Base-by-base conservation (phyloP, 164 flowering plant genomes). In the Euptelea pleiosperma region DNA sequence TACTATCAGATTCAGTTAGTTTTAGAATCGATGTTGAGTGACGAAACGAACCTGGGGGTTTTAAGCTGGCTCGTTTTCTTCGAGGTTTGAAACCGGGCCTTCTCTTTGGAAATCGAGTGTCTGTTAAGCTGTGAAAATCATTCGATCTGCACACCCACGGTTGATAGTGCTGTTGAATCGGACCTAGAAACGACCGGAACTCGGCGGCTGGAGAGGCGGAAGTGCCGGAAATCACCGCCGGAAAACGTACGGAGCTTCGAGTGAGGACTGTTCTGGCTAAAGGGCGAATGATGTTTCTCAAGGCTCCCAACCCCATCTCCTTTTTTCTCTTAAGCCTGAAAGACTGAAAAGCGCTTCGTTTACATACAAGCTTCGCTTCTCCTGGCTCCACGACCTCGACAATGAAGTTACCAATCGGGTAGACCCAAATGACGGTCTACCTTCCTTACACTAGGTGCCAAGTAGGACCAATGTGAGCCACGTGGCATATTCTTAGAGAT, bases 61-160 rank as follows among this genome's bases (percentile, higher is more conserved):
- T 83, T 39, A 82, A 52, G 72, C 78, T 77, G 46, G 89, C 79
- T 46, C 98, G 66, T 60, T 88, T 91, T 16, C 85, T 77, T 34
- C 82, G 79, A 37, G 82, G 69, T 39, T 70, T 74, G 21, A 52
- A 47, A 37, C 72, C 60, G 30, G 94, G 98, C 28, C 91, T 68
- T 55, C 95, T 71, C 73, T 89, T 89, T 2, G 96, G 95, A 49
- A 66, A 70, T 34, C 96, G 83, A 31, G 84, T 78, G 39, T 89
- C 94, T 0, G 95, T 91, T 36, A 91, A 75, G 65, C 82, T 81
- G 54, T 86, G 82, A 52, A 83, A 62, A 29, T 65, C 75, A 42
- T 49, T 64, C 25, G 69, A 37, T 4, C 67, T 52, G 10, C 66
- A 66, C 10, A 62, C 61, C 78, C 79, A 79, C 47, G 76, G 81